Evolutionary conservation across 768 basidiomycete genomes (phyloP).

Genomic region (Kwoniella botswanensis): DNA sequence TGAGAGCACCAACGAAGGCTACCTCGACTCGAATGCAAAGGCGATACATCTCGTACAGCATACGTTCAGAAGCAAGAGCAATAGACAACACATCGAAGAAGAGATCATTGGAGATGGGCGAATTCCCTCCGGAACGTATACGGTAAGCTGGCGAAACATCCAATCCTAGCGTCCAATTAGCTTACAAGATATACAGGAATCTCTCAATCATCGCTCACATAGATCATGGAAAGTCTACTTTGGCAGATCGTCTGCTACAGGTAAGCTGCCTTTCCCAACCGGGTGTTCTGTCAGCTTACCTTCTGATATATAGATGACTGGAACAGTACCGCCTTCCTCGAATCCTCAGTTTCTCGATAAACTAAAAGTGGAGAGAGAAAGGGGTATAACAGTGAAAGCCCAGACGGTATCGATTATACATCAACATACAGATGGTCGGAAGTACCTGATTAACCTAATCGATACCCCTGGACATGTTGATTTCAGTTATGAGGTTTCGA

Average conservation of each 20-base stretch:
- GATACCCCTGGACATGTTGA: conserved; percentile 99
- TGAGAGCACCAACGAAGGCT: not conserved
- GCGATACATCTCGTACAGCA: not conserved
- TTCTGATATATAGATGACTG: conserved; percentile 36
- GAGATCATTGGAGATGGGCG: conserved; percentile 47
- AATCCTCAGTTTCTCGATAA: conserved; percentile 57
- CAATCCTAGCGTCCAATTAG: no score
- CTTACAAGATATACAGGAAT: conserved; percentile 68
- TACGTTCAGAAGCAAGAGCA: not conserved
- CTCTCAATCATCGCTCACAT: conserved; percentile 98
- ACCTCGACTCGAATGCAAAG: not conserved
- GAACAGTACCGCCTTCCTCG: conserved; percentile 43
- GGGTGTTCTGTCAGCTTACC: not conserved
- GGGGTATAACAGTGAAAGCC: conserved; percentile 97
- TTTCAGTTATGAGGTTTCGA: conserved; percentile 94
- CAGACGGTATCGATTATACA: conserved; percentile 89
- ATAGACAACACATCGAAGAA: conserved; percentile 12
- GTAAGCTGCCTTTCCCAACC: conserved; percentile 60
- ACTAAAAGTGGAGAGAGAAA: conserved; percentile 93
- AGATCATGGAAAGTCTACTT: conserved; percentile 95
- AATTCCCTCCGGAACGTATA: conserved; percentile 59
- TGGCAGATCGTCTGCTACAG: conserved; percentile 78
- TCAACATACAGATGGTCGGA: conserved; percentile 62
- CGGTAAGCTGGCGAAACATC: conserved; percentile 43
- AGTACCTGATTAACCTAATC: conserved; percentile 86